Conservation (phyloP, 495 filamentous ascomycete species). For the Annulohypoxylon maeteangense region DNA sequence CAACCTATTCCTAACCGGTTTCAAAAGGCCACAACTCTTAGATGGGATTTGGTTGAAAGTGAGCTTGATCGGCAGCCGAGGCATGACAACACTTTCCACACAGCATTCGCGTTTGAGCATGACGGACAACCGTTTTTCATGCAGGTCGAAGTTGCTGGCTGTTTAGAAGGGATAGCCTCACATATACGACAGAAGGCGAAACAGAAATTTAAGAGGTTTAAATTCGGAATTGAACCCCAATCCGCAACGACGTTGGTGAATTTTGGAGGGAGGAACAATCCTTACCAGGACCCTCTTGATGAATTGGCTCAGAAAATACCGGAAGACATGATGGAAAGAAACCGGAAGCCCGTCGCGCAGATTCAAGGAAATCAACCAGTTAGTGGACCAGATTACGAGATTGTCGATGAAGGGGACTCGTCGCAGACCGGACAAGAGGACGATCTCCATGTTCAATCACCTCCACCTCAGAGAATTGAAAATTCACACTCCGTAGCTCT, state of each 20-base stretch:
- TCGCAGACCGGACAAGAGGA: not conserved
- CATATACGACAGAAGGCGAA: conserved; percentile 10
- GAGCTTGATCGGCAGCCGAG: conserved; percentile 40
- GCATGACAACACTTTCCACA: conserved; percentile 47
- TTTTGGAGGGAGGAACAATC: conserved; percentile 22
- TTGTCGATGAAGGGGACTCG: not conserved
- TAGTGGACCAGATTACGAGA: not conserved
- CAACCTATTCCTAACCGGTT: not conserved
- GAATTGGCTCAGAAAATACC: conserved; percentile 16
- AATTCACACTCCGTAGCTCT: not conserved
- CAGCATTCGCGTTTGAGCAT: conserved; percentile 51
- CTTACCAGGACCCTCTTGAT: conserved; percentile 12
- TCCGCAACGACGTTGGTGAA: conserved; percentile 19
- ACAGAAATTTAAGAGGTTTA: conserved; percentile 13
- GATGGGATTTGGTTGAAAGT: conserved; percentile 49
- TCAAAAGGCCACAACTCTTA: conserved; percentile 19
- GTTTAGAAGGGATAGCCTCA: conserved; percentile 2
- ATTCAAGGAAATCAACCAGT: not conserved
- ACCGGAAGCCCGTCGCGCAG: not conserved
- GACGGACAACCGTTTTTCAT: conserved; percentile 48
- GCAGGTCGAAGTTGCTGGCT: conserved; percentile 47
- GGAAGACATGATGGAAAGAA: conserved; percentile 15
- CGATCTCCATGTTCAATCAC: not conserved
- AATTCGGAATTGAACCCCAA: conserved; percentile 9
- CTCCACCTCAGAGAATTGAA: not conserved